These are phyloP conservation scores for Cryphonectria naterciae DNA, from an alignment of 2,329 filamentous ascomycete species.

Conservation along the genomic window DNA sequence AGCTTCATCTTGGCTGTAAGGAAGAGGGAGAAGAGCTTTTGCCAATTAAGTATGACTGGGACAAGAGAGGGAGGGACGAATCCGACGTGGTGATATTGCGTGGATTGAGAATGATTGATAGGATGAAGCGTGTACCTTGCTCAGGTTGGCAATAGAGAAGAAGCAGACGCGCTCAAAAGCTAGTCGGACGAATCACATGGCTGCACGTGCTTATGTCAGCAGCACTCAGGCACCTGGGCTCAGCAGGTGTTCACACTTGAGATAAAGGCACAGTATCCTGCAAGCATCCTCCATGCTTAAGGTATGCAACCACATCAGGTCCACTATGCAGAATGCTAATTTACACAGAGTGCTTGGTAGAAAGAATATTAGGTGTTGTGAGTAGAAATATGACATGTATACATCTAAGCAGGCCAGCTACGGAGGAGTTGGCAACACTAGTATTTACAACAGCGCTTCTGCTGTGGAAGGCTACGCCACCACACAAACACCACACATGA, in stretches of 20 bases:
- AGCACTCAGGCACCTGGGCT: background rate
- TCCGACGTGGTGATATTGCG: slow-evolving; percentile 8
- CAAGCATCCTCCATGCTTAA: background rate
- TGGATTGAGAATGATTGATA: background rate
- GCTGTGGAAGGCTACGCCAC: background rate
- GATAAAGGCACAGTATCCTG: background rate
- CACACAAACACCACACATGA: background rate
- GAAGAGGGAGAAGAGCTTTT: background rate
- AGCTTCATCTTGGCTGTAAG: slow-evolving; percentile 79
- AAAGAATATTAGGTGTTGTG: background rate
- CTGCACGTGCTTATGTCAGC: slow-evolving; percentile 21
- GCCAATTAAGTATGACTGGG: background rate
- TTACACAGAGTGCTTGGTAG: slow-evolving; percentile 5
- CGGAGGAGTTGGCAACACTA: slow-evolving; percentile 4
- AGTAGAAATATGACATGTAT: slow-evolving; percentile 16
- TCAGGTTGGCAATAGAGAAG: slow-evolving; percentile 6
- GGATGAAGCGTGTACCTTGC: background rate
- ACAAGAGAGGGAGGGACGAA: background rate
- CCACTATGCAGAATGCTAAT: slow-evolving; percentile 1
- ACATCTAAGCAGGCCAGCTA: slow-evolving; percentile 3
- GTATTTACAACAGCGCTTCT: background rate
- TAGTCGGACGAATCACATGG: slow-evolving; percentile 17
- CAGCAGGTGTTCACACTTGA: fast-evolving
- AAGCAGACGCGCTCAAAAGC: slow-evolving; percentile 25
- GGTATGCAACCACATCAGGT: background rate